Conservation (phyloP, 768 basidiomycete species). For the Amanita muscaria region DNA sequence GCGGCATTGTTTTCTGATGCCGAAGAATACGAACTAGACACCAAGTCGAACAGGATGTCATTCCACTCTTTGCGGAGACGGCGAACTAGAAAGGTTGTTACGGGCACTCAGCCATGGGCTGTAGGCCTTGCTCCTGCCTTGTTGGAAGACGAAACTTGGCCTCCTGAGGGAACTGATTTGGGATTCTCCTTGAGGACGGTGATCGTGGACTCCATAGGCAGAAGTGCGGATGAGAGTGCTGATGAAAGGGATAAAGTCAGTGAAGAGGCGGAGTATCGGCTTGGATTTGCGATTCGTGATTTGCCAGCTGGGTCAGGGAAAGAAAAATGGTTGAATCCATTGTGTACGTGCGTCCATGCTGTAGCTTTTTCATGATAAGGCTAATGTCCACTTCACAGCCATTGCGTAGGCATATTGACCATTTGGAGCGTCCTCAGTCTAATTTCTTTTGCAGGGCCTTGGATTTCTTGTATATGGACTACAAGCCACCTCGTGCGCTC, state of each 20-base stretch:
- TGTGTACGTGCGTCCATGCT: slow-evolving; percentile 44
- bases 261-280: slow-evolving; percentile 62
- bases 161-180: slow-evolving; percentile 78
- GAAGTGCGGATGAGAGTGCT: slow-evolving; percentile 15
- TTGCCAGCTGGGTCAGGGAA: slow-evolving; percentile 52
- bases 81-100: slow-evolving; percentile 17
- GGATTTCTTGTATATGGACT: slow-evolving; percentile 86
- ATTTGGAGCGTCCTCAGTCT: slow-evolving; percentile 4
- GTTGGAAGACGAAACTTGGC: slow-evolving; percentile 74
- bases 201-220: slow-evolving; percentile 70
- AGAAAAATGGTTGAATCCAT: slow-evolving; percentile 76
- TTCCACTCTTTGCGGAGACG: slow-evolving; percentile 27
- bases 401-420: slow-evolving; percentile 27
- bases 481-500: slow-evolving; percentile 77
- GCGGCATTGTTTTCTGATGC: slow-evolving; percentile 73
- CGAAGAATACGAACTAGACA: slow-evolving; percentile 37
- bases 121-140: slow-evolving; percentile 69
- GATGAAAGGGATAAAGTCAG: slow-evolving; percentile 23
- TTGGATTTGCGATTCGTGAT: slow-evolving; percentile 82
- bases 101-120: slow-evolving; percentile 37
- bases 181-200: slow-evolving; percentile 79
- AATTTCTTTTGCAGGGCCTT: slow-evolving; percentile 46
- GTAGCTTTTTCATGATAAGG: slow-evolving; percentile 4
- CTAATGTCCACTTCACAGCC: slow-evolving; percentile 29
- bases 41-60: slow-evolving; percentile 25